A percentile compares a stretch with the other conserved stretches of the same genome.
Evolutionary conservation across 2,329 filamentous ascomycete species (phyloP).

Genomic region (Sphaerulina populicola): DNA sequence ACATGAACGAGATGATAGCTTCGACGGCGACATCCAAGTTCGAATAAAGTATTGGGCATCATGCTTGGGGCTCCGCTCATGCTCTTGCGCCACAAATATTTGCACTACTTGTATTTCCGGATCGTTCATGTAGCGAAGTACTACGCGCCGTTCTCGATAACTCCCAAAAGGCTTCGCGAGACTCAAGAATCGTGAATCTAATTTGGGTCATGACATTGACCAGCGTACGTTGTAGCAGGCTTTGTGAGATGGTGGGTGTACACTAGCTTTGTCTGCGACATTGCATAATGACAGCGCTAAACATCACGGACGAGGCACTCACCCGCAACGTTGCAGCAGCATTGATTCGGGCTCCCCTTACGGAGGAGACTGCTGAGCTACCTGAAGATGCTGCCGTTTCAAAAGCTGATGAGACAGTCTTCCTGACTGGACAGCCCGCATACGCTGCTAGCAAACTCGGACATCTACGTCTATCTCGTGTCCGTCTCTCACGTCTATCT

Average conservation of each 20-base stretch:
- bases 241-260: background rate
- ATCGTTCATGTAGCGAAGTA: constrained; percentile 32
- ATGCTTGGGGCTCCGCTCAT: constrained; percentile 18
- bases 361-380: constrained; percentile 42
- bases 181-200: constrained; percentile 31
- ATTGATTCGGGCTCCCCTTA: constrained; percentile 47
- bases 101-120: constrained; percentile 25
- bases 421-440: constrained; percentile 25
- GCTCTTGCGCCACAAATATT: constrained; percentile 31
- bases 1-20: background rate
- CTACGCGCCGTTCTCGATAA: constrained; percentile 25
- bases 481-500: constrained; percentile 29
- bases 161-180: constrained; percentile 23
- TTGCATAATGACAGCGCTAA: constrained; percentile 42
- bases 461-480: constrained; percentile 27
- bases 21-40: background rate
- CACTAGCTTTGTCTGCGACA: constrained; percentile 41
- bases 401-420: constrained; percentile 23
- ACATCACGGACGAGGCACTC: constrained; percentile 40
- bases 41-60: constrained; percentile 20
- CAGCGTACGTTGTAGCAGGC: background rate
- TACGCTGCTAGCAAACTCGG: constrained; percentile 23
- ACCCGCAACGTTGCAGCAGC: constrained; percentile 47
- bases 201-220: constrained; percentile 37
- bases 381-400: constrained; percentile 48